These are phyloP conservation scores for Bacidia gigantensis DNA, from an alignment of 495 filamentous ascomycete species.

Conservation along the genomic window DNA sequence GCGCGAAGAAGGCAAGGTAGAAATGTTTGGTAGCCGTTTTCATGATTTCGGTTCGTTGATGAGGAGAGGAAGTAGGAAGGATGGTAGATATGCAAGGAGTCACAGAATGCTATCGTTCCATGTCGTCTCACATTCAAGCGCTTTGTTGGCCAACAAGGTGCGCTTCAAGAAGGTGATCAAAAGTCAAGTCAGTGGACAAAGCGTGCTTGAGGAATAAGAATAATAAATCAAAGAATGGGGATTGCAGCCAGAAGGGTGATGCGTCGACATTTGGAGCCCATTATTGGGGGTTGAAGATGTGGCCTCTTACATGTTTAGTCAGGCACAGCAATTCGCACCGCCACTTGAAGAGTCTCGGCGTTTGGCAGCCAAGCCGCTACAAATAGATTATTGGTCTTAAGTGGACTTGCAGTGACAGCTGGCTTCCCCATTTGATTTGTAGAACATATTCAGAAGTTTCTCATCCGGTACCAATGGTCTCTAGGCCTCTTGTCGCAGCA, in stretches of 20 bases:
- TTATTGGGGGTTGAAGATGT: not conserved
- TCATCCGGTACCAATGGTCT: constrained; percentile 4
- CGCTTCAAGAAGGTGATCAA: not conserved
- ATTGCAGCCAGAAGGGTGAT: not conserved
- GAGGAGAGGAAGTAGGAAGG: not conserved
- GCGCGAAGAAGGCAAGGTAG: constrained; percentile 63
- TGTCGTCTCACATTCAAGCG: not conserved
- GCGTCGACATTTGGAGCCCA: not conserved
- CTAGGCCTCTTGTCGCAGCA: constrained; percentile 1
- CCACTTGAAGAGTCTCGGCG: not conserved
- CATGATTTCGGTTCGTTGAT: constrained; percentile 9
- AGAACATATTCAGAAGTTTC: too few relatives aligned
- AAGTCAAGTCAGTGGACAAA: not conserved
- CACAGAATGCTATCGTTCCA: not conserved
- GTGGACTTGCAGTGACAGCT: too few relatives aligned
- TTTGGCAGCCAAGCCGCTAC: not conserved
- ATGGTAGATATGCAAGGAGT: not conserved
- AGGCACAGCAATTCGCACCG: not conserved
- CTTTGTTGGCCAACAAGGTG: not conserved
- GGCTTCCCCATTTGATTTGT: too few relatives aligned
- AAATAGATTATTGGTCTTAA: not conserved
- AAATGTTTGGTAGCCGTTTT: constrained; percentile 53
- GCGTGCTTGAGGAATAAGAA: too few relatives aligned
- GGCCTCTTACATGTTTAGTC: not conserved
- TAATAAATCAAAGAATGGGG: too few relatives aligned